Base-by-base conservation (phyloP, 2,329 filamentous ascomycete genomes). In the Ceratocystis lukuohia region DNA sequence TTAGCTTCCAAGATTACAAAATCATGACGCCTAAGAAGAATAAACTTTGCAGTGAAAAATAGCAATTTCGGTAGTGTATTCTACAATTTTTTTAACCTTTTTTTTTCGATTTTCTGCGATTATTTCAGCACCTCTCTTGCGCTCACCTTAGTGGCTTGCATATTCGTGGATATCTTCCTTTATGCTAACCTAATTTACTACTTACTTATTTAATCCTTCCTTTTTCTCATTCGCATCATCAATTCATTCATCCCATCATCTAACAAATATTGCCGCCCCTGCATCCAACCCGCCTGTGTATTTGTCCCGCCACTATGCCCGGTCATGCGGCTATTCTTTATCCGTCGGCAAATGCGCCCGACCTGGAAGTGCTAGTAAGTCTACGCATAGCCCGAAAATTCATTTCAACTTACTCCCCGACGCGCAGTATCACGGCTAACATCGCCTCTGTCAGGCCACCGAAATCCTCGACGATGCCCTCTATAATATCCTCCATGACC, bases 401-500 rank as follows among this genome's bases (percentile, higher is more conserved):
- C 37, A 41, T 41, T 41, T 41, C 22, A 25, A 12, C 37, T 41
- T 41, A 1, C 30, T 17, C 37, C 28, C 25, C 61, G 44, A n/a
- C 62, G 12, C 15, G 17, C 17, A 48, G 46, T 22, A 48, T 22
- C 17, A 48, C 46, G 50, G 45, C 65, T 66, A 63, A 57, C 65
- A 53, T 15, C 10, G 7, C 45, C 48, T 44, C 17, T 12, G 8
- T 46, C 70, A 87, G 84, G 79, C 84, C 69, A 81, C 85, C 73
- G 77, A 82, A 25, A 82, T 93, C 68, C 80, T 93, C 72, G 87
- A 91, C 72, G 88, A 92, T 72, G 76, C 87, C 66, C 78, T 93
- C 69, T 85, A 88, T 77, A 91, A 89, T 74, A 82, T 92, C 72
- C 81, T 92, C 70, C 86, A 88, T 74, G 87, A 89, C 73, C 80